These are phyloP conservation scores for Arthrobotrys pseudoclavata DNA, from an alignment of 2,329 filamentous ascomycete species.

Conservation along the genomic window DNA sequence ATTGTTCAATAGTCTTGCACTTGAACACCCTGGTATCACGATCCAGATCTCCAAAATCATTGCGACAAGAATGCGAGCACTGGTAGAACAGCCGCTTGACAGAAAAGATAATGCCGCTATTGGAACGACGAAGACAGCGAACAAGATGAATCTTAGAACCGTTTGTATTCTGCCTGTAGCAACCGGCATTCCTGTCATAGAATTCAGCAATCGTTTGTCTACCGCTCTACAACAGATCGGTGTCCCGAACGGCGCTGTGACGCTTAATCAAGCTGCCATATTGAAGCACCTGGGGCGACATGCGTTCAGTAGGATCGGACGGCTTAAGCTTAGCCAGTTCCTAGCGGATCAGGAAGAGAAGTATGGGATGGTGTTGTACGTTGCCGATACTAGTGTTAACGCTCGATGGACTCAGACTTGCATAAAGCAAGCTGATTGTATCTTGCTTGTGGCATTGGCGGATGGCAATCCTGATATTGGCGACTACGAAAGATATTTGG, in stretches of 20 bases:
- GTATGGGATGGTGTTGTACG: conserved; percentile 93
- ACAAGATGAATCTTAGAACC: conserved; percentile 90
- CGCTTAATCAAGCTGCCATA: conserved; percentile 92
- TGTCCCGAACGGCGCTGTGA: conserved; percentile 88
- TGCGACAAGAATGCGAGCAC: conserved; percentile 88
- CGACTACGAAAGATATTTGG: conserved; percentile 94
- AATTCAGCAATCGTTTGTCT: conserved; percentile 91
- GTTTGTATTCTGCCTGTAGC: conserved; percentile 93
- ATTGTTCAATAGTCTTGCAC: conserved; percentile 95
- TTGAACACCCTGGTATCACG: conserved; percentile 97
- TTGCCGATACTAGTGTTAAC: conserved; percentile 96
- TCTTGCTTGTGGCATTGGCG: conserved; percentile 89
- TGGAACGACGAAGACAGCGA: conserved; percentile 78
- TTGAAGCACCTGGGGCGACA: conserved; percentile 94
- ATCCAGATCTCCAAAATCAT: conserved; percentile 99
- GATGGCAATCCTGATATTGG: conserved; percentile 91
- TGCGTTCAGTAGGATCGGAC: conserved; percentile 97
- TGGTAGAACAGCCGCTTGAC: conserved; percentile 82
- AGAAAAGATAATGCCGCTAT: conserved; percentile 50
- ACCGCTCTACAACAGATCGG: conserved; percentile 91
- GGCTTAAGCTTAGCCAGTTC: conserved; percentile 94
- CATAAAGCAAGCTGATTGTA: conserved; percentile 95
- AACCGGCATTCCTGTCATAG: conserved; percentile 89
- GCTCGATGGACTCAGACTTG: conserved; percentile 99
- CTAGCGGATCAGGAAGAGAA: conserved; percentile 97